These are phyloP conservation scores for Penicillium waksmanii DNA, from an alignment of 495 filamentous ascomycete species.

Conservation along the genomic window DNA sequence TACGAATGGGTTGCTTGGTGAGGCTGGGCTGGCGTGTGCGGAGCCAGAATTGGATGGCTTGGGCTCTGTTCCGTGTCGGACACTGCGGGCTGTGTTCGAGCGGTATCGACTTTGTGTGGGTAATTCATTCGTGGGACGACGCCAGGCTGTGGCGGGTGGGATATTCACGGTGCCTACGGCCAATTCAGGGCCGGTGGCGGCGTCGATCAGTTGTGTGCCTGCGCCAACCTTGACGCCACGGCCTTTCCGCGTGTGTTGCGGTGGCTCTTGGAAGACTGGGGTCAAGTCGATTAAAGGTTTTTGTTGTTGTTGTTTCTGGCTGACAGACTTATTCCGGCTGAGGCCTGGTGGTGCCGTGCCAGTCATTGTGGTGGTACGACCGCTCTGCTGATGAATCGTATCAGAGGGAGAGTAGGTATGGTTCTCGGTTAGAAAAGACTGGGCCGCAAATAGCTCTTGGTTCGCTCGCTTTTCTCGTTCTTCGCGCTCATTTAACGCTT, in stretches of 20 bases:
- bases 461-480: slow-evolving; percentile 38
- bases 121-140: slow-evolving; percentile 33
- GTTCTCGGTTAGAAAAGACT: slow-evolving; percentile 27
- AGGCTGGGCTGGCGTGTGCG: slow-evolving; percentile 26
- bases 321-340: slow-evolving; percentile 36
- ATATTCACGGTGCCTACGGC: slow-evolving; percentile 47
- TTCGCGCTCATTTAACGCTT: slow-evolving; percentile 57
- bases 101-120: slow-evolving; percentile 32
- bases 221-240: slow-evolving; percentile 66
- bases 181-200: slow-evolving; percentile 59
- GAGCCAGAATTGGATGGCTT: slow-evolving; percentile 21
- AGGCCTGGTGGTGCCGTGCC: slow-evolving; percentile 31
- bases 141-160: slow-evolving; percentile 58
- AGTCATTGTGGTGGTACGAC: slow-evolving; percentile 44
- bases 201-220: slow-evolving; percentile 66
- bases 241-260: slow-evolving; percentile 70
- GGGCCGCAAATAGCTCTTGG: slow-evolving; percentile 30
- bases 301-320: slow-evolving; percentile 36
- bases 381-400: slow-evolving; percentile 5
- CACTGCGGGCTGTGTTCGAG: slow-evolving; percentile 38
- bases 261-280: slow-evolving; percentile 72
- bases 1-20: slow-evolving; percentile 32
- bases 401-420: slow-evolving; percentile 12
- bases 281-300: slow-evolving; percentile 78
- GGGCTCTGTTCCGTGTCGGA: slow-evolving; percentile 22